Evolutionary conservation across 2,329 filamentous ascomycete genomes (phyloP), one percentile per base, ranked within the genome.

Genomic region (Aspergillus pseudoviridinutans): DNA sequence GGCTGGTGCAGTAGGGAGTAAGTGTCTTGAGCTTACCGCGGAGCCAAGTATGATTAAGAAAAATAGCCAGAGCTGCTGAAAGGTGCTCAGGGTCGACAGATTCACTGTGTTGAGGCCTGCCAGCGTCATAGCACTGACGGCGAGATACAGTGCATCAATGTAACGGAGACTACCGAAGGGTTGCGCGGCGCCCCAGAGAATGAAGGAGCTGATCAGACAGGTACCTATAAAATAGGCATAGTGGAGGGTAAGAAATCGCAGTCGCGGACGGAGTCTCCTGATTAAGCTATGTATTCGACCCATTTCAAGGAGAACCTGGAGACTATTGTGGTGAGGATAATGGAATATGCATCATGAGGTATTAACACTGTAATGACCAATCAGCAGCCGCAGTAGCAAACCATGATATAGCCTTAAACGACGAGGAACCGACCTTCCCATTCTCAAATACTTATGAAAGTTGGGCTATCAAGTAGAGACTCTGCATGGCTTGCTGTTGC

Each of bases 101-200:
- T 81, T 80, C 64, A 81, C 71, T 0, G 78, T 79, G 51, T 80
- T 80, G 10, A 81, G 66, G 20, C 79, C 79, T 5, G 79, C 77
- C 54, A 76, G 60, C 1, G 78, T 80, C 78, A 82, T 81, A 20
- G 78, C 79, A 44, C 75, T 78, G 17, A 78, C 70, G 14, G 67
- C 66, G 5, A 82, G 61, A 62, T 81, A 82, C 3, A 82, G 66
- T 2, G 76, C 71, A 61, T 82, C 79, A 8, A 71, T 74, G 61
- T 79, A 81, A 51, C 65, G 68, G 35, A 81, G 68, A 53, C 72
- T 77, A 50, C 67, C 64, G n/a, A 67, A 58, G 1, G 76, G 74
- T 0, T 77, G 80, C 8, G 76, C 76, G 7, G 76, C 70, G 38
- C 71, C 78, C 77, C 77, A 82, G 65, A 82, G 77, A 51, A 82